phyloP scores from a whole-genome alignment of 2,329 filamentous ascomycete genomes.

The Biscogniauxia mediterranea region DNA sequence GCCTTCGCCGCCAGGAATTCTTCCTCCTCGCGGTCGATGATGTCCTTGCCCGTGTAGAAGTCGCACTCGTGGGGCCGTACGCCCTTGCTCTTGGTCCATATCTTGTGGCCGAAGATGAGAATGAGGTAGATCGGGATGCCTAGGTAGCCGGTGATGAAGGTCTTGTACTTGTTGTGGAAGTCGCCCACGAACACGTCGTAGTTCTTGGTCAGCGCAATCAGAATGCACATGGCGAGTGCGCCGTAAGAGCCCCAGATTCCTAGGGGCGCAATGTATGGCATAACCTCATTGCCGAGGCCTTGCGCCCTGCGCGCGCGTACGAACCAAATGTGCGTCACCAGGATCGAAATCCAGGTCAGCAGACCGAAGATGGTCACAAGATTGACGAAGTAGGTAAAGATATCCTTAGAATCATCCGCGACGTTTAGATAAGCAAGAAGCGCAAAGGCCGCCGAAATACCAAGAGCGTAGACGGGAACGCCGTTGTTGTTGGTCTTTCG shows the following conservation, averaged over 20 bases:
- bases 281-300: conserved; percentile 49
- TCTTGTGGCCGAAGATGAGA: conserved; percentile 68
- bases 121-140: conserved; percentile 73
- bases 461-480: conserved; percentile 67
- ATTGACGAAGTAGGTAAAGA: conserved; percentile 68
- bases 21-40: conserved; percentile 70
- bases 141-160: conserved; percentile 74
- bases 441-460: conserved; percentile 58
- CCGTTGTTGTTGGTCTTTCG: conserved; percentile 68
- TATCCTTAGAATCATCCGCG: conserved; percentile 50
- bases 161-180: conserved; percentile 58
- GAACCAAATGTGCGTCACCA: conserved; percentile 67
- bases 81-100: conserved; percentile 51
- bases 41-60: conserved; percentile 70
- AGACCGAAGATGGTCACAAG: conserved; percentile 66
- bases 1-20: conserved; percentile 61
- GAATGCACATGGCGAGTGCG: conserved; percentile 66
- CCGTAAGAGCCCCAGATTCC: conserved; percentile 67
- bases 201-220: conserved; percentile 82
- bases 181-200: conserved; percentile 65
- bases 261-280: conserved; percentile 68
- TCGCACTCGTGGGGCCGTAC: conserved; percentile 61
- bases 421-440: conserved; percentile 70
- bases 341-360: conserved; percentile 65
- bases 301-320: conserved; percentile 62